Evolutionary conservation across 495 filamentous ascomycete species (phyloP).

Genomic region (Xylaria castorea): DNA sequence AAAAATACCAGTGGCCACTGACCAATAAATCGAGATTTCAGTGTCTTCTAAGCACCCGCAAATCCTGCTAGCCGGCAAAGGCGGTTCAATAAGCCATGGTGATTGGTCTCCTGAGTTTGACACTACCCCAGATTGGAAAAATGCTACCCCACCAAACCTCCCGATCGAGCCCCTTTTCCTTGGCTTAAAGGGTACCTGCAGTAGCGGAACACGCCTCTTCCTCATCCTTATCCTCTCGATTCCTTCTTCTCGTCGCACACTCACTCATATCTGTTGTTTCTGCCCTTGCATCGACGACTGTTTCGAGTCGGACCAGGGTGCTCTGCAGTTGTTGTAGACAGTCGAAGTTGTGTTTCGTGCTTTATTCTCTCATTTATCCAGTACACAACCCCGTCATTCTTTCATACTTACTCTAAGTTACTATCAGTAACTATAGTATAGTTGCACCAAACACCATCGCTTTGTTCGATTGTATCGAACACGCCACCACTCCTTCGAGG

Average conservation of each 20-base stretch:
- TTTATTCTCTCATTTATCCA: constrained; percentile 9
- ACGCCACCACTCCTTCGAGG: constrained; percentile 24
- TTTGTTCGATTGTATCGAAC: constrained; percentile 27
- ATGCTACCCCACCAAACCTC: neutral
- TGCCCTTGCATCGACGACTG: constrained; percentile 9
- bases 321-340: neutral
- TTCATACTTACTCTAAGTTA: constrained; percentile 21
- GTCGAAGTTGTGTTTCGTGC: neutral
- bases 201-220: constrained; percentile 14
- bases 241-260: constrained; percentile 8
- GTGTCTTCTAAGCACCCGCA: neutral
- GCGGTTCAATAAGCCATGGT: neutral
- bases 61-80: neutral
- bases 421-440: neutral
- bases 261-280: neutral
- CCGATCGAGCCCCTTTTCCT: constrained; percentile 4
- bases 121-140: constrained; percentile 22
- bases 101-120: constrained; percentile 14
- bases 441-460: neutral
- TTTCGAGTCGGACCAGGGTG: constrained; percentile 23
- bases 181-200: constrained; percentile 25
- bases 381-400: neutral
- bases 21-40: neutral
- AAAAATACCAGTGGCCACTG: neutral
- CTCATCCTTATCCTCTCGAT: neutral